phyloP scores from a whole-genome alignment of 192 early-diverging fungal species.

The Entophlyctis helioformis region DNA sequence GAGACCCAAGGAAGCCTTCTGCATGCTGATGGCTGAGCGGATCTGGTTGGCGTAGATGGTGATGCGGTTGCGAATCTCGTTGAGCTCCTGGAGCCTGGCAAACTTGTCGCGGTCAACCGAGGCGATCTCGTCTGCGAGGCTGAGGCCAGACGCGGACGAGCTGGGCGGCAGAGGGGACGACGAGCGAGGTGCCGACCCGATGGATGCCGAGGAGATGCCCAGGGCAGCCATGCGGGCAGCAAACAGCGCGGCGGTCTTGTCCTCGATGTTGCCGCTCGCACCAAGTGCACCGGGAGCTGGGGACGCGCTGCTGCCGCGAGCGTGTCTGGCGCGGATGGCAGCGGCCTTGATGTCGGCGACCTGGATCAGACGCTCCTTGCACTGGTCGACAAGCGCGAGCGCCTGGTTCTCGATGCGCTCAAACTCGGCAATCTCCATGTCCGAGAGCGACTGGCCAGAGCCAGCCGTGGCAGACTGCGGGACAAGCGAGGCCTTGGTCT shows the following conservation, averaged over 20 bases:
- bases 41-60: conserved; percentile 10
- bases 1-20: conserved; percentile 7
- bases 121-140: conserved; percentile 11
- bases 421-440: conserved; percentile 9
- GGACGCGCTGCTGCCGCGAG: too few species aligned
- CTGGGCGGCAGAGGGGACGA: conserved; percentile 1
- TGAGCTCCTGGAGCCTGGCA: conserved; percentile 17
- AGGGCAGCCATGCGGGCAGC: conserved; percentile 37
- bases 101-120: conserved; percentile 15
- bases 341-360: too few species aligned
- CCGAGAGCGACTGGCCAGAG: conserved; percentile 4
- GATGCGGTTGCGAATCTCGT: conserved; percentile 18
- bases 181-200: conserved; percentile 7
- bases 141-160: neutral
- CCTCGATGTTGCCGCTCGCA: too few species aligned
- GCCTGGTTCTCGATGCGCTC: conserved; percentile 8
- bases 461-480: too few species aligned
- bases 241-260: conserved; percentile 26
- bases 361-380: conserved; percentile 5
- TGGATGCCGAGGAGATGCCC: too few species aligned
- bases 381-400: neutral
- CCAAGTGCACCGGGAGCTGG: too few species aligned
- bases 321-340: too few species aligned
- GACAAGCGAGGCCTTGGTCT: conserved; percentile 5
- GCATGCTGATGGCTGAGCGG: conserved; percentile 1